These are phyloP conservation scores for Cutaneotrichosporon daszewskae DNA, from an alignment of 1,284 basidiomycete species.

Conservation along the genomic window DNA sequence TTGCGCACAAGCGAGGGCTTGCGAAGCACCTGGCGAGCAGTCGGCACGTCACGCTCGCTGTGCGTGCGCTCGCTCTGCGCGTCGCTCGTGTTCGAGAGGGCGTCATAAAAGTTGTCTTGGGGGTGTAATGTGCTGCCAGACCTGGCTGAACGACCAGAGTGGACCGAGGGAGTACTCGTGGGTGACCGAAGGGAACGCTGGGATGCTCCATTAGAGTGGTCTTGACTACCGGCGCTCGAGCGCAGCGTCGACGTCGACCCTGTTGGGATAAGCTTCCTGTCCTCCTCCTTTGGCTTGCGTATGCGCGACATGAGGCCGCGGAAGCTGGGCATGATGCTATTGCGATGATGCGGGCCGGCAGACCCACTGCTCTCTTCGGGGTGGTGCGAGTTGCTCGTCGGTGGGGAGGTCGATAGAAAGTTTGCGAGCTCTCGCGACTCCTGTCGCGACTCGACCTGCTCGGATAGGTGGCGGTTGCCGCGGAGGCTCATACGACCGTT, in stretches of 20 bases:
- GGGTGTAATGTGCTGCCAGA: too few relatives aligned
- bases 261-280: not conserved
- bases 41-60: too few relatives aligned
- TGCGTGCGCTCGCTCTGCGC: too few relatives aligned
- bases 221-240: too few relatives aligned
- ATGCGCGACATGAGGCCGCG: constrained; percentile 10
- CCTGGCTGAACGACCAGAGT: too few relatives aligned
- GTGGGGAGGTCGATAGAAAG: constrained; percentile 34
- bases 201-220: too few relatives aligned
- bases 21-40: constrained; percentile 5
- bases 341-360: not conserved
- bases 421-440: constrained; percentile 39
- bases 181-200: too few relatives aligned
- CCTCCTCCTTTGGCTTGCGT: constrained; percentile 1
- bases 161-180: too few relatives aligned
- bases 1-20: constrained; percentile 18
- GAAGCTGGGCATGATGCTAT: constrained; percentile 1
- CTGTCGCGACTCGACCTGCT: not conserved
- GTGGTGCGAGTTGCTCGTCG: constrained; percentile 3
- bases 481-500: too few relatives aligned
- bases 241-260: not conserved
- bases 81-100: too few relatives aligned
- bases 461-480: constrained; percentile 4
- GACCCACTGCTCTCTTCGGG: not conserved
- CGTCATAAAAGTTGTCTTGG: too few relatives aligned